Evolutionary conservation across 2,329 filamentous ascomycete genomes (phyloP).

Genomic region (Xenosphaeropsis pyriputrescens): DNA sequence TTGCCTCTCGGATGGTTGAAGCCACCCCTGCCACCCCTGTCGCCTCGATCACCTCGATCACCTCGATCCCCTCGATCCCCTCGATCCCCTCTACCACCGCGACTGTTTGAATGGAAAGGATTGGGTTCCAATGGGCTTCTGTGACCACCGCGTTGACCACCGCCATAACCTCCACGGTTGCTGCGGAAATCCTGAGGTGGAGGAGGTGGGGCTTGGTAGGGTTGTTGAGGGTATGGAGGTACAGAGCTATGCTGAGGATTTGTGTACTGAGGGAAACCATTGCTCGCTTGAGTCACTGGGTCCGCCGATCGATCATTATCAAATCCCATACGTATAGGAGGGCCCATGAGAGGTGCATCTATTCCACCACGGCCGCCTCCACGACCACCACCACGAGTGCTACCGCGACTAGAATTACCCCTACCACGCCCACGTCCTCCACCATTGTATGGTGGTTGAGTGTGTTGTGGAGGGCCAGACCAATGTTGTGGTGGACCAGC

Average conservation of each 20-base stretch:
- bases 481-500: conserved; percentile 26
- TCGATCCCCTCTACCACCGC: too few relatives aligned
- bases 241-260: conserved; percentile 17
- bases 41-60: too few relatives aligned
- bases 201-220: conserved; percentile 20
- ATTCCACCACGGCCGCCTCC: conserved; percentile 25
- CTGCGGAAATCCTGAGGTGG: conserved; percentile 17
- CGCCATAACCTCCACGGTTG: too few relatives aligned
- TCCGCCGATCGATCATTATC: conserved; percentile 28
- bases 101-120: conserved; percentile 11
- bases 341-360: conserved; percentile 32
- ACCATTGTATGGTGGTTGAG: conserved; percentile 24
- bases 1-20: conserved; percentile 18
- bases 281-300: conserved; percentile 27
- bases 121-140: conserved; percentile 18
- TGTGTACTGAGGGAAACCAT: conserved; percentile 22
- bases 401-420: conserved; percentile 24
- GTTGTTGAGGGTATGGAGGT: conserved; percentile 16
- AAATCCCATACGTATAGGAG: conserved; percentile 38
- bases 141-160: conserved; percentile 10
- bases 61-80: too few relatives aligned
- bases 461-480: conserved; percentile 16
- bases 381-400: conserved; percentile 15
- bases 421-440: conserved; percentile 15
- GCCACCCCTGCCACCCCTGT: conserved; percentile 21